Conservation (phyloP, 805 yeast genomes). For the Candida easanensis region DNA sequence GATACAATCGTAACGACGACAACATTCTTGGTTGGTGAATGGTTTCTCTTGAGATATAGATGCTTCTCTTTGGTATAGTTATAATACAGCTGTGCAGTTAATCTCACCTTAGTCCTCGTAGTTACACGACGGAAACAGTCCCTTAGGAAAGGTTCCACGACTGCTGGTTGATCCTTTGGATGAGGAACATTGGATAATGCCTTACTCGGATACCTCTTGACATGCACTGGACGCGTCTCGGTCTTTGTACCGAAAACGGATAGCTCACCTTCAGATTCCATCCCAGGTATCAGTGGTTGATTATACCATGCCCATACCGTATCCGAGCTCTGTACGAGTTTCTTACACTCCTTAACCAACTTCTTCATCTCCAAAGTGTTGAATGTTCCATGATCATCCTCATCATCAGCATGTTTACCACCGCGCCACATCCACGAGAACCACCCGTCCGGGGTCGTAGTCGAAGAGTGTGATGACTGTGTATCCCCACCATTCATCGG, state of each 20-base stretch:
- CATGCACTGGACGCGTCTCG: slow-evolving; percentile 20
- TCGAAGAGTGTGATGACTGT: slow-evolving; percentile 5
- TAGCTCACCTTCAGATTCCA: slow-evolving; percentile 18
- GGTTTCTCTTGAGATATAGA: slow-evolving; percentile 31
- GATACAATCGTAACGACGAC: slow-evolving; percentile 31
- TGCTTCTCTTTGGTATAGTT: slow-evolving; percentile 36
- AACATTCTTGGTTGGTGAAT: slow-evolving; percentile 25
- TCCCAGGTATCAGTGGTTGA: slow-evolving; percentile 9
- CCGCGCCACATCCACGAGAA: slow-evolving; percentile 18
- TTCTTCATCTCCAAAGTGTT: slow-evolving; percentile 20
- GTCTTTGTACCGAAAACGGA: slow-evolving; percentile 23
- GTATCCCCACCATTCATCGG: neutral
- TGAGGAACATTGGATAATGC: neutral
- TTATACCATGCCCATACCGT: slow-evolving; percentile 28
- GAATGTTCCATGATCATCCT: slow-evolving; percentile 11
- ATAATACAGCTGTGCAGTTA: slow-evolving; percentile 35
- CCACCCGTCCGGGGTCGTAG: slow-evolving; percentile 12
- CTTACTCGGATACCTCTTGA: slow-evolving; percentile 20
- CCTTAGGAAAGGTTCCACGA: slow-evolving; percentile 23
- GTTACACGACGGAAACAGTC: slow-evolving; percentile 31
- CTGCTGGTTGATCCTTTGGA: slow-evolving; percentile 1
- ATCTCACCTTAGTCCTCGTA: slow-evolving; percentile 32
- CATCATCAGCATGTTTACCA: slow-evolving; percentile 7
- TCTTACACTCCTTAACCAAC: slow-evolving; percentile 20
- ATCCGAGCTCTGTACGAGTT: slow-evolving; percentile 17